Evolutionary conservation across 257 asterid species (phyloP), one percentile per base, ranked within the genome.

Genomic region (Eustoma russellianum): DNA sequence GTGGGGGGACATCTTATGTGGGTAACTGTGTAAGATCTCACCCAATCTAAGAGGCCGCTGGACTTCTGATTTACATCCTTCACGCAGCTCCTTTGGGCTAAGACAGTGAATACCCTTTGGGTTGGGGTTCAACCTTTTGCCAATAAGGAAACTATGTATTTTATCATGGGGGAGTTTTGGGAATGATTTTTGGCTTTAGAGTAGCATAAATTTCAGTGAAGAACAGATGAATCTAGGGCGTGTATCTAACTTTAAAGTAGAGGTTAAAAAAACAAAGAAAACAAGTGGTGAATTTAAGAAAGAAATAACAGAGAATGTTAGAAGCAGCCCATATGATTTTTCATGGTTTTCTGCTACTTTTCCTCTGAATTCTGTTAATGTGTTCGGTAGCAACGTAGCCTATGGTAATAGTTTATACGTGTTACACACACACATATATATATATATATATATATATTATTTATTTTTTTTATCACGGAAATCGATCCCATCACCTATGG

Each of bases 291-390:
- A 74, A 52, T 70, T 61, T 63, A 16, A 19, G 53, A 59, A 7
- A 38, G 58, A 55, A 41, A n/a, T 57, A 62, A 52, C 79, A 72
- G 83, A 75, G 88, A 83, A 83, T 83, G 85, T 83, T 72, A 69
- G 63, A 50, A 60, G 57, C 33, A 56, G 17, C 41, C 17, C 38
- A 40, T 52, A 38, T 48, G 59, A 58, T 53, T 58, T 57, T 33
- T 57, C 69, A 62, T 66, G 47, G 71, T 60, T 62, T 61, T 65
- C 50, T 65, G 73, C 67, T 60, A 55, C 53, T 46, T 52, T 7
- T 17, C n/a, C 49, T 48, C 58, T 28, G 60, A 48, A 64, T 53
- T 60, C 60, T 68, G 56, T 65, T 71, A 13, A 40, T 52, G 61
- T 45, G 41, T 50, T 66, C 15, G 38, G 9, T 55, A 17, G 60